Base-by-base conservation (phyloP, 768 basidiomycete species). In the Rubroboletus satanas region DNA sequence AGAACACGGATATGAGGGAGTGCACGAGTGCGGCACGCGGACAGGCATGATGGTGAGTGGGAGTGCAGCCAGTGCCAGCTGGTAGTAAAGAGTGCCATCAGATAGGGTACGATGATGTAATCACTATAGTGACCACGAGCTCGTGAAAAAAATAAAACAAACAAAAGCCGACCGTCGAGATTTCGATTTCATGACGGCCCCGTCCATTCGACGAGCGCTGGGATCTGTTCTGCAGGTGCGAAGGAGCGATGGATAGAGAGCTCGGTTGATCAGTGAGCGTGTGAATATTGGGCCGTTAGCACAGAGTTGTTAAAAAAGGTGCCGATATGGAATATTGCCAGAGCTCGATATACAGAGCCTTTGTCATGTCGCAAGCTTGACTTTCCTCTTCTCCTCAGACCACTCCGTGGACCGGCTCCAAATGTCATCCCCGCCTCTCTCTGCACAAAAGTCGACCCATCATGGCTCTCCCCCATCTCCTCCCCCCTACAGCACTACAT, bases 311-410 rank as follows among this genome's bases (percentile, higher is more conserved):
- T 64, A 66, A 70, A 71, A 70, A 68, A 71, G 62, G 59, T 70
- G 69, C 69, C 67, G 71, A 72, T 71, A 71, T 69, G 67, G 69
- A 69, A 71, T 71, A 72, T 71, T 67, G 68, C 60, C 65, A 67
- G 69, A 68, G 67, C 69, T 67, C 71, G 66, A 71, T 71, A 72
- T 71, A 71, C 69, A 65, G 65, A 61, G 69, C 71, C 69, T 71
- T 71, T 71, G 69, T 71, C 69, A 71, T 71, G 71, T 71, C 60
- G 63, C 69, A 65, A 61, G 60, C 67, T 57, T 71, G 65, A 71
- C 62, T 61, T 67, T 71, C 58, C 63, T 67, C 62, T 62, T 65
- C 68, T 64, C 63, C 52, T 55, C 61, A 23, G 38, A 59, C 62
- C 58, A 62, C 55, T 26, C 33, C 65, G 71, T 72, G 67, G 57